Conservation (phyloP, 1,284 basidiomycete species). For the Leucoagaricus sp. region DNA sequence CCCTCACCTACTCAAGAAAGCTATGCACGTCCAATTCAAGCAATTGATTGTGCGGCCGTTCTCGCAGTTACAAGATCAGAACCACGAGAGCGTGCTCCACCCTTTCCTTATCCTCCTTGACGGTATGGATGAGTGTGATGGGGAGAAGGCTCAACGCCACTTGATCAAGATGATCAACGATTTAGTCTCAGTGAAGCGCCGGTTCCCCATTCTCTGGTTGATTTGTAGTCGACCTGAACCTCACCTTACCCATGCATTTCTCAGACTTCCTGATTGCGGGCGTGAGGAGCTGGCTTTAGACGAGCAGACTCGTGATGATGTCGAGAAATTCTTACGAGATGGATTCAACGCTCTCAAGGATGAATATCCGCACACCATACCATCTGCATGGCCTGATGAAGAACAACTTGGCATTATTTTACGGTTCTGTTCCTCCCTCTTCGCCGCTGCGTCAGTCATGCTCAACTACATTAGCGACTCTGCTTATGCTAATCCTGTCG, state of each 20-base stretch:
- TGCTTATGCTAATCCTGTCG: not conserved
- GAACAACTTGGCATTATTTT: not conserved
- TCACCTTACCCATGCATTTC: conserved; percentile 5
- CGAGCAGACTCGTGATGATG: not conserved
- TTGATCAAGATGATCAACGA: conserved; percentile 5
- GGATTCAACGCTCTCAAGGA: not conserved
- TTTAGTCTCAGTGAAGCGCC: not conserved
- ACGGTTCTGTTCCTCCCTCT: too few species aligned
- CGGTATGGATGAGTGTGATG: conserved; percentile 21
- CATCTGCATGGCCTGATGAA: not conserved
- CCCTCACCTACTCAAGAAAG: conserved; percentile 15
- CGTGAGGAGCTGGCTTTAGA: conserved; percentile 1
- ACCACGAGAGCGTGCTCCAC: not conserved
- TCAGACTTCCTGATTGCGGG: not conserved
- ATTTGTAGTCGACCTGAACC: conserved; percentile 22
- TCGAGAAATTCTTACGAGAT: not conserved
- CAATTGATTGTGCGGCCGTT: conserved; percentile 20
- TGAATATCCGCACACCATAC: not conserved
- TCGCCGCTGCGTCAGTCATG: not conserved
- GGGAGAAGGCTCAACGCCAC: conserved; percentile 9
- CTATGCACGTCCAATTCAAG: conserved; percentile 14
- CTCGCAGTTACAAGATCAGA: not conserved
- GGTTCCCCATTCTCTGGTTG: conserved; percentile 19
- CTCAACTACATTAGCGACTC: conserved; percentile 7
- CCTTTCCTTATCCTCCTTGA: conserved; percentile 19